Evolutionary conservation across 768 basidiomycete species (phyloP).

Genomic region (Mycena chlorophos): DNA sequence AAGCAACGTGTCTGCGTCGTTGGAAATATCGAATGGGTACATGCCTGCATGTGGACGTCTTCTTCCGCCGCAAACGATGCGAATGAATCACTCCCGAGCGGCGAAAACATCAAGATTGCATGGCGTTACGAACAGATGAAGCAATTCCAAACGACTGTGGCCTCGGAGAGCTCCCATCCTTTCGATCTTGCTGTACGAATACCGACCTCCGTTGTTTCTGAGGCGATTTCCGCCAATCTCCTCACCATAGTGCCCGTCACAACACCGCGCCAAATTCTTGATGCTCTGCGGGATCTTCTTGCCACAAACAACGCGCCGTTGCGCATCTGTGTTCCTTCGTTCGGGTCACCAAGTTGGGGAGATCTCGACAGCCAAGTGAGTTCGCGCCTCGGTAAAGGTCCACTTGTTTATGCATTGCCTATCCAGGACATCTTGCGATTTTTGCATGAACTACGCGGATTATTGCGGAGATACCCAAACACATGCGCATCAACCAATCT

Average conservation of each 20-base stretch:
- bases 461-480: conserved; percentile 57
- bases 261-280: conserved; percentile 25
- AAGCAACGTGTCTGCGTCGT: conserved; percentile 72
- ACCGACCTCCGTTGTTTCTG: conserved; percentile 49
- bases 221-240: conserved; percentile 39
- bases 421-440: conserved; percentile 70
- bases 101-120: conserved; percentile 85
- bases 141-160: conserved; percentile 84
- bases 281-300: conserved; percentile 32
- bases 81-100: conserved; percentile 42
- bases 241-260: conserved; percentile 34
- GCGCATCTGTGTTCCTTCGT: conserved; percentile 60
- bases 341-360: conserved; percentile 73
- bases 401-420: neutral
- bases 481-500: conserved; percentile 71
- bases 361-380: conserved; percentile 58
- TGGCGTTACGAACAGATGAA: conserved; percentile 97
- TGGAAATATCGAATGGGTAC: conserved; percentile 57
- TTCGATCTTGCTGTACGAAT: conserved; percentile 75
- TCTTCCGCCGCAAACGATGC: conserved; percentile 31
- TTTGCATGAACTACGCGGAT: conserved; percentile 61
- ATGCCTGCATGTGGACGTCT: conserved; percentile 82
- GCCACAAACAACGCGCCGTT: conserved; percentile 36
- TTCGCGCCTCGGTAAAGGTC: conserved; percentile 2
- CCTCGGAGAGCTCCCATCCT: conserved; percentile 60